Conservation (phyloP, 768 basidiomycete species). For the Phaffia australis region DNA sequence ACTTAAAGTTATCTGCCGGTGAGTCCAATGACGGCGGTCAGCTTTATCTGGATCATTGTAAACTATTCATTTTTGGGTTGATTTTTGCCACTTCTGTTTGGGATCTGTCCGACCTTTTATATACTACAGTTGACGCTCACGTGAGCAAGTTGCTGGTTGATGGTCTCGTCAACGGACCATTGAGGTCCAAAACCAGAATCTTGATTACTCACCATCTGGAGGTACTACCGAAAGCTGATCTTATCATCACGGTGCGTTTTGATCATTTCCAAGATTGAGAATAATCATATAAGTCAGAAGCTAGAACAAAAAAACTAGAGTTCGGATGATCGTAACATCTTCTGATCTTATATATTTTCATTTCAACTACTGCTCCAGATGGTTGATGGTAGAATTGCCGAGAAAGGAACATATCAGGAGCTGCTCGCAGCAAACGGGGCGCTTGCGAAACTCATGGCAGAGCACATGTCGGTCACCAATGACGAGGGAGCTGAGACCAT, state of each 20-base stretch:
- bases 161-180: constrained; percentile 47
- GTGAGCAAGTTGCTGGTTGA: constrained; percentile 59
- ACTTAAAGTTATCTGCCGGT: constrained; percentile 27
- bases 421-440: constrained; percentile 45
- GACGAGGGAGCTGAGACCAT: constrained; percentile 38
- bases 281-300: no score
- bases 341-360: not conserved
- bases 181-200: constrained; percentile 49
- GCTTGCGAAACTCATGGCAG: constrained; percentile 61
- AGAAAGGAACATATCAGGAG: constrained; percentile 19
- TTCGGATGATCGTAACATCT: not conserved
- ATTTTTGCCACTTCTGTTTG: no score
- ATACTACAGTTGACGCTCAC: constrained; percentile 62
- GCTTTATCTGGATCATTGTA: constrained; percentile 11
- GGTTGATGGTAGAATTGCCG: constrained; percentile 20
- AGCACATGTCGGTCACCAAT: constrained; percentile 60
- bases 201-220: constrained; percentile 43
- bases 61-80: constrained; percentile 30
- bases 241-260: constrained; percentile 36
- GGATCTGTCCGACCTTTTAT: constrained; percentile 34
- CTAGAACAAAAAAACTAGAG: no score
- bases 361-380: constrained; percentile 10
- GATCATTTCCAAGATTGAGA: no score
- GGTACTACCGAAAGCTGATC: constrained; percentile 33
- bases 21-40: constrained; percentile 38